phyloP scores from a whole-genome alignment of 495 filamentous ascomycete species.

The Mycothermus thermophilus region DNA sequence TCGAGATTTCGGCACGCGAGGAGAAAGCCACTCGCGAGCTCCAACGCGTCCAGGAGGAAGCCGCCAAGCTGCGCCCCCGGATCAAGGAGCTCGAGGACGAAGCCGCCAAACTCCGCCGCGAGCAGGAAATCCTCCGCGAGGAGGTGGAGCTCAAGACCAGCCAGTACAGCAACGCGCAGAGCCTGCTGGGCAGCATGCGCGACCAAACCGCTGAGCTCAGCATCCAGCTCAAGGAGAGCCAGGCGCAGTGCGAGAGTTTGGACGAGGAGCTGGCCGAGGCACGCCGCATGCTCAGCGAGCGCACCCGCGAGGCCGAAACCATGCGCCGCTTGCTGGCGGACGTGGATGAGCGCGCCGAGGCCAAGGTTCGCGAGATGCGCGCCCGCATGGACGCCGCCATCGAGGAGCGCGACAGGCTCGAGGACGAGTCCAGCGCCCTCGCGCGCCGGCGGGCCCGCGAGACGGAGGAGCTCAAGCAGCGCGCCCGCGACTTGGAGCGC shows the following conservation, averaged over 20 bases:
- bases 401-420: conserved; percentile 82
- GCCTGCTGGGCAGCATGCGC: conserved; percentile 76
- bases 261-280: conserved; percentile 88
- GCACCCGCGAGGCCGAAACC: conserved; percentile 88
- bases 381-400: conserved; percentile 75
- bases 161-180: conserved; percentile 77
- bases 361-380: conserved; percentile 73
- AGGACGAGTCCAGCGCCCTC: conserved; percentile 72
- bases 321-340: conserved; percentile 84
- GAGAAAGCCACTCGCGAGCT: conserved; percentile 58
- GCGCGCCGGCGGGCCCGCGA: conserved; percentile 66
- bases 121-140: conserved; percentile 55
- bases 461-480: conserved; percentile 69
- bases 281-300: conserved; percentile 74
- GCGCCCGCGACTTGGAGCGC: conserved; percentile 66
- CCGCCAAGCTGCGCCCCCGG: conserved; percentile 45
- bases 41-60: conserved; percentile 52
- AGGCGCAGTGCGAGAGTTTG: conserved; percentile 67
- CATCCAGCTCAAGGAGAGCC: conserved; percentile 87
- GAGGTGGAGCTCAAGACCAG: conserved; percentile 71
- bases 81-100: conserved; percentile 62
- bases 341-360: conserved; percentile 68
- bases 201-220: conserved; percentile 78
- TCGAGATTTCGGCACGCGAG: conserved; percentile 54
- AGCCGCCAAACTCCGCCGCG: conserved; percentile 45